A percentile compares a stretch with the other conserved stretches of the same genome.
These are phyloP conservation scores for Hypoxylon sp. DNA, from an alignment of 2,329 filamentous ascomycete species.

Conservation along the genomic window DNA sequence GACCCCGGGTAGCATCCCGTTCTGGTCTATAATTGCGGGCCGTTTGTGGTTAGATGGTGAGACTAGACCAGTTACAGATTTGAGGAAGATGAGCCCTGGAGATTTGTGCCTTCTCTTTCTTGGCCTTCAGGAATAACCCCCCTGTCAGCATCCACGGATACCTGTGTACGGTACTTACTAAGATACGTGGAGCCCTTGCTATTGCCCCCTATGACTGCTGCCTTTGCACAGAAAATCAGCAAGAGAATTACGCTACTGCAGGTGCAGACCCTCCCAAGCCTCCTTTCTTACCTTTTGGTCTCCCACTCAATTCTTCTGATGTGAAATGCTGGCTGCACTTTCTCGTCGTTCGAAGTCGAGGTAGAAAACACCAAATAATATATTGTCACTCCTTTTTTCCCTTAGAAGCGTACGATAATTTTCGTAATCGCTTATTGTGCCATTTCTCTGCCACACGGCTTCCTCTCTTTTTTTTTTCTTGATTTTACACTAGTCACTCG, in stretches of 20 bases:
- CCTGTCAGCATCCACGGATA: constrained; percentile 19
- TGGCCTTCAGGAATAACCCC: constrained; percentile 31
- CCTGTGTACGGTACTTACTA: background rate
- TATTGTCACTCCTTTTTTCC: constrained; percentile 47
- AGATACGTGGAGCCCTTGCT: constrained; percentile 21
- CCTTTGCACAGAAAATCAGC: constrained; percentile 20
- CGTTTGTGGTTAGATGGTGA: constrained; percentile 38
- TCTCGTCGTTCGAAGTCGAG: constrained; percentile 30
- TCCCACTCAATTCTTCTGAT: constrained; percentile 30
- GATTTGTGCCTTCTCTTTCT: constrained; percentile 31
- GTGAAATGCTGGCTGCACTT: constrained; percentile 33
- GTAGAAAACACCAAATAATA: constrained; percentile 43
- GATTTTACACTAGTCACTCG: constrained; percentile 43
- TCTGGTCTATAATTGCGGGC: constrained; percentile 17
- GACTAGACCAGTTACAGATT: constrained; percentile 44
- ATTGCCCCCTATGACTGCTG: constrained; percentile 36
- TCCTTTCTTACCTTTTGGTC: constrained; percentile 25
- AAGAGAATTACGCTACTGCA: constrained; percentile 42
- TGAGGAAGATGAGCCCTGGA: constrained; percentile 20
- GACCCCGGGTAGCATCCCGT: constrained; percentile 26
- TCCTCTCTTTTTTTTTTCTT: constrained; percentile 13
- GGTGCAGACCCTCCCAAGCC: constrained; percentile 40
- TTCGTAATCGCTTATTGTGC: constrained; percentile 26
- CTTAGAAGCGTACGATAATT: constrained; percentile 24
- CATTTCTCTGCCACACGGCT: constrained; percentile 31